Percentiles rank a stretch among this genome's conserved stretches.
These are phyloP conservation scores for Candida pseudoviswanathii DNA, from an alignment of 1,139 yeast species.

Conservation along the genomic window DNA sequence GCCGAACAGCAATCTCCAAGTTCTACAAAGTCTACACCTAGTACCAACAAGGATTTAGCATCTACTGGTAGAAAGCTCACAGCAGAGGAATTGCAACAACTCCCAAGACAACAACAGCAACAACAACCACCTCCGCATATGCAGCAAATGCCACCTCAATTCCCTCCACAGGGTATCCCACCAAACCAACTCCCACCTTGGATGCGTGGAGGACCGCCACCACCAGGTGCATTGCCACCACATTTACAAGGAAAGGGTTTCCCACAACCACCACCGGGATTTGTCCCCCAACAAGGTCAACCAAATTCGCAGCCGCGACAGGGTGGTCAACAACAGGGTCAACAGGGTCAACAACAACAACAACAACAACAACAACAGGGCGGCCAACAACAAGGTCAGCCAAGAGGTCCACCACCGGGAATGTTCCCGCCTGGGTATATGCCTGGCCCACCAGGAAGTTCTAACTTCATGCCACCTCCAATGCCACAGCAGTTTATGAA, in stretches of 20 bases:
- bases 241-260: constrained; percentile 7
- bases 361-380: constrained; percentile 21
- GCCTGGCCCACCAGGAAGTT: constrained; percentile 20
- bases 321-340: constrained; percentile 9
- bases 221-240: constrained; percentile 11
- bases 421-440: constrained; percentile 18
- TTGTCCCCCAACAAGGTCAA: constrained; percentile 15
- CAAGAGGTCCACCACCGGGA: constrained; percentile 16
- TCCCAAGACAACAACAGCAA: constrained; percentile 11
- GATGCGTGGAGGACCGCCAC: constrained; percentile 12
- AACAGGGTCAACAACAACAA: constrained; percentile 11
- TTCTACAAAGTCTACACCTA: constrained; percentile 15
- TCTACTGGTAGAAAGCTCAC: constrained; percentile 1
- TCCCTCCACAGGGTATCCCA: constrained; percentile 11
- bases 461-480: constrained; percentile 17
- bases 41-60: constrained; percentile 8
- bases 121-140: constrained; percentile 12
- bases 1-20: constrained; percentile 9
- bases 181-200: constrained; percentile 14
- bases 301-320: constrained; percentile 18
- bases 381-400: constrained; percentile 6
- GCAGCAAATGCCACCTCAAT: constrained; percentile 9
- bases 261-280: constrained; percentile 13
- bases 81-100: constrained; percentile 13
- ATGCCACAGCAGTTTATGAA: constrained; percentile 24